Evolutionary conservation across 2,329 filamentous ascomycete genomes (phyloP), one percentile per base, ranked within the genome.

Genomic region (Macroventuria anomochaeta): DNA sequence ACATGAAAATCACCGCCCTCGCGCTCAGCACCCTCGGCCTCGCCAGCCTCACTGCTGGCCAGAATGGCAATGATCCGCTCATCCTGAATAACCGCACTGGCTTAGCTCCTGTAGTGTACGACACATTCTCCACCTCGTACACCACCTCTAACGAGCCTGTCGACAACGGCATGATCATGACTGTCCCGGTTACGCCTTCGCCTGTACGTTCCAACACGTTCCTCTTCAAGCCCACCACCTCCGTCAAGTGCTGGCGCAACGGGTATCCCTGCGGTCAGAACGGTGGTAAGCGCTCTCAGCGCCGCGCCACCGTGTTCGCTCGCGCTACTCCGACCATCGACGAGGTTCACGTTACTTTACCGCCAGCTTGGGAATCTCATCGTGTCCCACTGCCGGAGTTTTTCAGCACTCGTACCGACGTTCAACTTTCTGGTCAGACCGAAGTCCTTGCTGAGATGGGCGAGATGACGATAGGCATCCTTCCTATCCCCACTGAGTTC

Each of bases 51-150:
- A 11, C 31, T 3, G 29, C 11, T 13, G 34, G 34, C 1, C 52
- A 50, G 41, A 50, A 55, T 11, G 51, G 44, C 15, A 54, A 54
- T 7, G 44, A 54, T 12, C 26, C 39, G 1, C 15, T 54, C 8
- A 36, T 49, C n/a, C 28, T 40, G 7, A 44, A 49, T 15, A 44
- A 44, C 17, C 38, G 44, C 28, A 44, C 39, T 18, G 44, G 39
- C 40, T n/a, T 48, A 21, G 15, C 28, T 11, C 43, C 51, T 15
- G 21, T 20, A 15, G 43, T 49, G 28, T 31, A 44, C 28, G 39
- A 40, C 15, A 21, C 26, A 7, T 48, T 49, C 18, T 39, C 21
- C 7, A 40, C 33, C 7, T 44, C 39, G 28, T 44, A 44, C 28
- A 44, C 44, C 31, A 33, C 18, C 12, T 3, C 41, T 34, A 17